phyloP scores from a whole-genome alignment of 148 eudicot genomes.

The Vaccinium myrtillus region DNA sequence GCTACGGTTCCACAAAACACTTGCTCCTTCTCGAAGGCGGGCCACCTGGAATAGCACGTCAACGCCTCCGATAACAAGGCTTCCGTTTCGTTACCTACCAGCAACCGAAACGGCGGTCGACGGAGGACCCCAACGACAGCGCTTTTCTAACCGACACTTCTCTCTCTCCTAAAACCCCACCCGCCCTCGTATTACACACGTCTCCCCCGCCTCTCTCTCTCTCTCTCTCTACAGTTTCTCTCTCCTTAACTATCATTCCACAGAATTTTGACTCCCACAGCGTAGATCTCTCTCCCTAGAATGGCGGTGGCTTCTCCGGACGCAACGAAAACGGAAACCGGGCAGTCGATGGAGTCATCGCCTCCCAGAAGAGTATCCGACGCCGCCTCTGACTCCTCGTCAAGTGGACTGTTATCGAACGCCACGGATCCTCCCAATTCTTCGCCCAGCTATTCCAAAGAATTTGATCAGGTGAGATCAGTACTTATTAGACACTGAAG shows the following conservation, averaged over 20 bases:
- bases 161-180: background rate
- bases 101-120: background rate
- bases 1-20: no score
- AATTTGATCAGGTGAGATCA: constrained; percentile 33
- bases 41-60: background rate
- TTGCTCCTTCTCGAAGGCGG: background rate
- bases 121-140: background rate
- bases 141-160: background rate
- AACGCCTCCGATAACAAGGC: background rate
- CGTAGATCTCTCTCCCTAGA: background rate
- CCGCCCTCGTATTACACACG: background rate
- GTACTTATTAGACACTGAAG: background rate
- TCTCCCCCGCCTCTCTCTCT: background rate
- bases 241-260: background rate
- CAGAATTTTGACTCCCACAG: background rate
- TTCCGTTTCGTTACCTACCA: background rate
- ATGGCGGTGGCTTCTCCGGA: constrained; percentile 31
- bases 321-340: constrained; percentile 14
- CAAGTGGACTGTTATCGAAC: constrained; percentile 10
- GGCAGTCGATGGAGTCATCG: constrained; percentile 29
- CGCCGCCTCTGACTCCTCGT: constrained; percentile 19
- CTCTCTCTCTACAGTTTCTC: background rate
- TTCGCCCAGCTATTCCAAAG: constrained; percentile 23
- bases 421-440: constrained; percentile 19
- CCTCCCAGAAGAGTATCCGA: constrained; percentile 26